A percentile compares a stretch with the other conserved stretches of the same genome.
These are phyloP conservation scores for Haplographium delicatum DNA, from an alignment of 495 filamentous ascomycete genomes.

Conservation along the genomic window DNA sequence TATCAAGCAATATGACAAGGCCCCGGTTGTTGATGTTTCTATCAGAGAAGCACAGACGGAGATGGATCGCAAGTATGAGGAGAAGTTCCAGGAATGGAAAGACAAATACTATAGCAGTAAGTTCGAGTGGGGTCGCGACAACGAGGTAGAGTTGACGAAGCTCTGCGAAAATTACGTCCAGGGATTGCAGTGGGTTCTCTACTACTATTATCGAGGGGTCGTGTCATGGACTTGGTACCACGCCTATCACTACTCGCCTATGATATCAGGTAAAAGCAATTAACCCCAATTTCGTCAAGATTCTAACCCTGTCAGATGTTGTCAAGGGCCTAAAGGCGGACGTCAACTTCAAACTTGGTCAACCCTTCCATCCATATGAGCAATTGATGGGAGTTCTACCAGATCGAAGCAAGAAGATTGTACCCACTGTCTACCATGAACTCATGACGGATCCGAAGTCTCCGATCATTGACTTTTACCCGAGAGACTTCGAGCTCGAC, in stretches of 20 bases:
- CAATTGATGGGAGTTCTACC: conserved; percentile 98
- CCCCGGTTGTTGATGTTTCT: conserved; percentile 75
- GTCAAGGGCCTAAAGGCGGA: conserved; percentile 81
- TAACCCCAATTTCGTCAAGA: too few species aligned
- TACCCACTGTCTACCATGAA: conserved; percentile 82
- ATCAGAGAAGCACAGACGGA: conserved; percentile 70
- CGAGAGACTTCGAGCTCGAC: conserved; percentile 91
- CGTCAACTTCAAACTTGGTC: conserved; percentile 86
- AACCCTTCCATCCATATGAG: conserved; percentile 91
- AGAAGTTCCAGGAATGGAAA: conserved; percentile 88
- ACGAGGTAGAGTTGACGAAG: conserved; percentile 73
- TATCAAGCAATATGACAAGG: conserved; percentile 83
- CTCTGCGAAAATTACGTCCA: conserved; percentile 96
- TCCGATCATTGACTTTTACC: conserved; percentile 99
- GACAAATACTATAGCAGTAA: conserved; percentile 87
- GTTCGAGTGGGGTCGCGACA: conserved; percentile 82
- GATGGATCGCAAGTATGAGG: conserved; percentile 76
- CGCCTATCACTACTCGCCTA: conserved; percentile 91
- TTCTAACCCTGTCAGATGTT: conserved; percentile 62
- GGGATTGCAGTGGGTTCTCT: conserved; percentile 96
- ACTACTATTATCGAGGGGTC: conserved; percentile 85
- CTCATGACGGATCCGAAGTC: conserved; percentile 88
- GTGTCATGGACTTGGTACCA: conserved; percentile 99
- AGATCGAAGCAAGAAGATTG: conserved; percentile 93
- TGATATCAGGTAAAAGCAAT: conserved; percentile 92